Percentiles rank a stretch among this genome's conserved stretches.
These are phyloP conservation scores for Aristolochia californica DNA, from an alignment of 164 flowering plant species.

Conservation along the genomic window DNA sequence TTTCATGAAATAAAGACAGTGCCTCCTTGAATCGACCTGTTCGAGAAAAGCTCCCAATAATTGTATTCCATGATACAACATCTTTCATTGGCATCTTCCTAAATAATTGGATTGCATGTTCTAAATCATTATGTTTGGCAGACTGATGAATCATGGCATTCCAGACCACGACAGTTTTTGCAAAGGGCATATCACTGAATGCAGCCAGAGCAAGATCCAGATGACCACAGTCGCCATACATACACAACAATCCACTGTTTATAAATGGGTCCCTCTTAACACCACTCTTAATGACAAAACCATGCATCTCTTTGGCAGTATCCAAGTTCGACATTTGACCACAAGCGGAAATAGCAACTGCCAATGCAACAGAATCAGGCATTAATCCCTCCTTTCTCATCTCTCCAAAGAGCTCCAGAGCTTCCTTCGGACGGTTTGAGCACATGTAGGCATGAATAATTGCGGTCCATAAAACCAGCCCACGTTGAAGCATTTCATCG, in stretches of 20 bases:
- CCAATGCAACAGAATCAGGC: constrained; percentile 22
- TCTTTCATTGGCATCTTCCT: constrained; percentile 11
- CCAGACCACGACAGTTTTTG: constrained; percentile 18
- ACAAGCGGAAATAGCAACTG: constrained; percentile 20
- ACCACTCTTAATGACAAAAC: constrained; percentile 22
- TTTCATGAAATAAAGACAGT: constrained; percentile 14
- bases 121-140: constrained; percentile 7
- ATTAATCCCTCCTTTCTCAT: constrained; percentile 14
- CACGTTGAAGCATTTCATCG: constrained; percentile 19
- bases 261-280: constrained; percentile 18
- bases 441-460: constrained; percentile 21
- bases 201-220: constrained; percentile 12
- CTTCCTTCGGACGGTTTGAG: constrained; percentile 9
- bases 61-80: constrained; percentile 24
- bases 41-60: constrained; percentile 14
- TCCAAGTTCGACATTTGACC: constrained; percentile 13
- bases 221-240: constrained; percentile 23
- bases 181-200: constrained; percentile 11
- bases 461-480: constrained; percentile 18
- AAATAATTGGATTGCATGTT: constrained; percentile 13
- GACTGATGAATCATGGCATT: constrained; percentile 27
- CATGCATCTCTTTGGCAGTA: constrained; percentile 15
- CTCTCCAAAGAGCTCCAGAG: constrained; percentile 13
- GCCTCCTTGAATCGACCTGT: constrained; percentile 16
- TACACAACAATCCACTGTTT: constrained; percentile 12